Percentiles rank a stretch among this genome's conserved stretches.
These are phyloP conservation scores for Articulospora tetracladia DNA, from an alignment of 495 filamentous ascomycete genomes.

Conservation along the genomic window DNA sequence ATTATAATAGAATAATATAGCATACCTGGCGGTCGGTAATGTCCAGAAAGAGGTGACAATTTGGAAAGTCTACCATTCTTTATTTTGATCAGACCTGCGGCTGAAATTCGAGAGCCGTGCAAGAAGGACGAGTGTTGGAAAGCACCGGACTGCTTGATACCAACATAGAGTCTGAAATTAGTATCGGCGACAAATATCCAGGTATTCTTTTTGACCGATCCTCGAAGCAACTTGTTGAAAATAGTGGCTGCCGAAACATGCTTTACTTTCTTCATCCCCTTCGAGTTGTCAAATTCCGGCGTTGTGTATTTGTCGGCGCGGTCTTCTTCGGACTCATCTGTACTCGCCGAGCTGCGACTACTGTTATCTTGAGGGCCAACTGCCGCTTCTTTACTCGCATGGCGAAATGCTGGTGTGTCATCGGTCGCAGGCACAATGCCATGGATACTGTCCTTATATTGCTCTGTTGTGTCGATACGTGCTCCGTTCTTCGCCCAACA, in stretches of 20 bases:
- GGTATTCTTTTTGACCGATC: constrained; percentile 68
- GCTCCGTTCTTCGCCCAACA: constrained; percentile 78
- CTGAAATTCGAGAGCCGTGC: constrained; percentile 73
- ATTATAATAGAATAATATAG: background rate
- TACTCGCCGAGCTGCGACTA: constrained; percentile 6
- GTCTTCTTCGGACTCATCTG: background rate
- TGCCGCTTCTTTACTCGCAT: constrained; percentile 13
- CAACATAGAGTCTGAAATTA: constrained; percentile 80
- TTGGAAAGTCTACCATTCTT: constrained; percentile 66
- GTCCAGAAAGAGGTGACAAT: constrained; percentile 62
- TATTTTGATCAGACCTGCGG: constrained; percentile 82
- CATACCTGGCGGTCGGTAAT: constrained; percentile 73
- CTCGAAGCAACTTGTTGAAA: constrained; percentile 67
- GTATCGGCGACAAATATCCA: constrained; percentile 94
- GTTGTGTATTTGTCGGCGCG: constrained; percentile 47
- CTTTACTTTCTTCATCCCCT: constrained; percentile 58
- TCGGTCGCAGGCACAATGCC: constrained; percentile 71
- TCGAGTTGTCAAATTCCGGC: constrained; percentile 47
- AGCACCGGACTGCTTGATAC: constrained; percentile 78
- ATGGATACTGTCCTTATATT: constrained; percentile 73
- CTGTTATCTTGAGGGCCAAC: constrained; percentile 10
- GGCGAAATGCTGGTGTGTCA: constrained; percentile 43
- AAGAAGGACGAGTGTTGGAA: constrained; percentile 92
- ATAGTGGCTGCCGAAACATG: constrained; percentile 66
- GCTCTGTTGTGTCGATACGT: constrained; percentile 68